Conservation (phyloP, 164 flowering plant genomes). For the Sedum album region DNA sequence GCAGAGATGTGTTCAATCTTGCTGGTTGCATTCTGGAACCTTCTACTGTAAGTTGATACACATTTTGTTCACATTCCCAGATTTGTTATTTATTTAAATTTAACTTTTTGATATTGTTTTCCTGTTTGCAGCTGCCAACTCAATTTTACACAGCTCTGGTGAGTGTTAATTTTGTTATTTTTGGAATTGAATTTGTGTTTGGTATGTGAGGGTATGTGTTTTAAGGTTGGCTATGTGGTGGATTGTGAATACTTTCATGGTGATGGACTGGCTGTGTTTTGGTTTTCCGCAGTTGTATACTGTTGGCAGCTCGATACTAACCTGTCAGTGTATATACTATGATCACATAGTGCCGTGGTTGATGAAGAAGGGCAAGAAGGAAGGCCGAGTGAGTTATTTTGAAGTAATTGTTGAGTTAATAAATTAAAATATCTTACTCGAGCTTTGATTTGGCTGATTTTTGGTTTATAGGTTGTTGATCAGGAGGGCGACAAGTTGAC, state of each 20-base stretch:
- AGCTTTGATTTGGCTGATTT: no score
- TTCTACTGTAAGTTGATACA: neutral
- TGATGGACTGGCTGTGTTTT: no score
- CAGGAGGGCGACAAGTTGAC: neutral
- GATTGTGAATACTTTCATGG: no score
- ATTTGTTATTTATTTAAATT: neutral
- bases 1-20: neutral
- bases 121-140: neutral
- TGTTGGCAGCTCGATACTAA: neutral
- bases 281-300: neutral
- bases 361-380: neutral
- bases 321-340: neutral
- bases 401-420: neutral
- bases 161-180: no score
- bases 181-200: no score
- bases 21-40: neutral
- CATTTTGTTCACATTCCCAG: neutral
- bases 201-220: neutral
- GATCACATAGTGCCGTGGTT: neutral
- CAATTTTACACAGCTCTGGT: slow-evolving; percentile 7
- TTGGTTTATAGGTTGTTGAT: neutral
- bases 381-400: neutral
- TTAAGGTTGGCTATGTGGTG: no score
- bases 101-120: neutral
- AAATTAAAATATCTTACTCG: no score